These are phyloP conservation scores for Cocos nucifera DNA, from an alignment of 176 grass and related monocot genomes.

Conservation along the genomic window DNA sequence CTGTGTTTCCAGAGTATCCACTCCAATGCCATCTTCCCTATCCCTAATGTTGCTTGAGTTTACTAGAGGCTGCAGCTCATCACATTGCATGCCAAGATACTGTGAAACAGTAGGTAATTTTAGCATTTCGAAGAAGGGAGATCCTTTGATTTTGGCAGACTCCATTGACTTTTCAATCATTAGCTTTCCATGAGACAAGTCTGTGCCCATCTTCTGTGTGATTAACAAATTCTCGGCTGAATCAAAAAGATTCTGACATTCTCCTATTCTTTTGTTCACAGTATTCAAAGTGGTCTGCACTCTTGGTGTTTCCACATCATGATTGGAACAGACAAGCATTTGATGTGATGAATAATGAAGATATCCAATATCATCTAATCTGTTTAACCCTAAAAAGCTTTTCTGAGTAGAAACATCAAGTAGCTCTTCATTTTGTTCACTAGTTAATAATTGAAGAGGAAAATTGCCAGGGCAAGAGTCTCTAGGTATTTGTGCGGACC, in stretches of 20 bases:
- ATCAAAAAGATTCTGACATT: constrained; percentile 16
- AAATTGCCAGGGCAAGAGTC: background rate
- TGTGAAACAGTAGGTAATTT: constrained; percentile 33
- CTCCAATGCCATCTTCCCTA: constrained; percentile 23
- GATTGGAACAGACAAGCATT: background rate
- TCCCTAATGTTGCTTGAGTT: constrained; percentile 15
- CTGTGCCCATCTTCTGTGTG: constrained; percentile 13
- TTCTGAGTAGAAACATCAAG: constrained; percentile 1
- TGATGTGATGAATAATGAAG: background rate
- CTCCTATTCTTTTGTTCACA: constrained; percentile 15
- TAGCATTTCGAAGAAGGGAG: constrained; percentile 59
- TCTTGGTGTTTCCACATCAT: constrained; percentile 22
- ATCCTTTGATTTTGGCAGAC: constrained; percentile 24
- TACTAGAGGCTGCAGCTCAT: constrained; percentile 20
- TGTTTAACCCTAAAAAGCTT: background rate
- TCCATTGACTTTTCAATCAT: constrained; percentile 14
- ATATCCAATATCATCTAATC: constrained; percentile 13
- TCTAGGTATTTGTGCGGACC: constrained; percentile 5
- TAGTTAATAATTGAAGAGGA: constrained; percentile 7
- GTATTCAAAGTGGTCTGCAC: constrained; percentile 7
- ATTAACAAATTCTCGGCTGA: constrained; percentile 1
- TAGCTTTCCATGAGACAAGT: constrained; percentile 1
- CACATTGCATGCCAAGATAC: background rate
- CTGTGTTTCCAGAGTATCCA: constrained; percentile 23
- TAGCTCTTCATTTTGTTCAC: constrained; percentile 12